These are phyloP conservation scores for Colletotrichum phormii DNA, from an alignment of 2,329 filamentous ascomycete species.

Conservation along the genomic window DNA sequence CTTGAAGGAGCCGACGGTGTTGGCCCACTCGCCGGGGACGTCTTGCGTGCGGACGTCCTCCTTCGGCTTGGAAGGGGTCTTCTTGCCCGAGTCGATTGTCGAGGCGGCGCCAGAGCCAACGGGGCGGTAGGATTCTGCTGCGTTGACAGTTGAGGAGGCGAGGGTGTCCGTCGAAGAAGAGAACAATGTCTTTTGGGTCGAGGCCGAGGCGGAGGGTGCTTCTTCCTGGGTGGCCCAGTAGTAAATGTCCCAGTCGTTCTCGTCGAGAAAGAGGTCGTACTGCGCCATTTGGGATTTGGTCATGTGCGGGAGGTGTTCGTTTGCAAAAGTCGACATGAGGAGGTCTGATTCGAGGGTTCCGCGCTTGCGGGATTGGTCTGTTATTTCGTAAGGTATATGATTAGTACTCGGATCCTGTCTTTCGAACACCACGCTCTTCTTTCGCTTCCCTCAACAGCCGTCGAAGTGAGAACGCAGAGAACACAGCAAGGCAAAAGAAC, in stretches of 20 bases:
- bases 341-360: conserved; percentile 97
- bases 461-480: not conserved
- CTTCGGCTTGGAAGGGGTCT: conserved; percentile 34
- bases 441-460: not conserved
- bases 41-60: conserved; percentile 41
- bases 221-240: conserved; percentile 97
- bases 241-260: conserved; percentile 99
- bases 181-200: conserved; percentile 23
- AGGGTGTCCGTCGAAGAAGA: not conserved
- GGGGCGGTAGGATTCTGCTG: conserved; percentile 21
- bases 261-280: conserved; percentile 94
- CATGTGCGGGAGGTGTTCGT: conserved; percentile 82
- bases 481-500: conserved; percentile 42
- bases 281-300: conserved; percentile 77
- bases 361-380: conserved; percentile 96
- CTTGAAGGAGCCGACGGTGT: conserved; percentile 94
- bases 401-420: not conserved
- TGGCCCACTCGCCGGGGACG: conserved; percentile 86
- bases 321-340: conserved; percentile 94
- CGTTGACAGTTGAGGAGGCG: conserved; percentile 40
- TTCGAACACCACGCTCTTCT: too few species aligned
- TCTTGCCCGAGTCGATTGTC: conserved; percentile 39
- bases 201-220: conserved; percentile 57
- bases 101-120: conserved; percentile 22
- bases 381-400: not conserved